phyloP scores from a whole-genome alignment of 192 early-diverging fungal genomes.

The Coemansia sp. region DNA sequence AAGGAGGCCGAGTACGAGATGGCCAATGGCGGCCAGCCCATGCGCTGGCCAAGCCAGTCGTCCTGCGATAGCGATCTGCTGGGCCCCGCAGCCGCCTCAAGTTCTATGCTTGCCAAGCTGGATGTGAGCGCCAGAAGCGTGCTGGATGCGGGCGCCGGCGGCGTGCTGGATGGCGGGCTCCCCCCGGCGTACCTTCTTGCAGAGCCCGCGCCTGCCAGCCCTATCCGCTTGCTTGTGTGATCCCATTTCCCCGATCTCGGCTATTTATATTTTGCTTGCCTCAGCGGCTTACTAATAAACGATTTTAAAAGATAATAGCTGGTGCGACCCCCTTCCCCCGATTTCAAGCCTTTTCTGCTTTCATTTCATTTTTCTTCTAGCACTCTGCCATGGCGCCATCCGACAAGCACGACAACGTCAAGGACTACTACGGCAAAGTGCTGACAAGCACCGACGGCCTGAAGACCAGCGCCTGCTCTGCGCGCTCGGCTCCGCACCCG shows the following conservation, averaged over 20 bases:
- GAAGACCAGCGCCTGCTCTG: conserved; percentile 39
- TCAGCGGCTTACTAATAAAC: no score
- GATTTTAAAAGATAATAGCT: no score
- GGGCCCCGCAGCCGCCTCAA: conserved; percentile 18
- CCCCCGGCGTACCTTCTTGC: not conserved
- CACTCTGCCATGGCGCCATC: not conserved
- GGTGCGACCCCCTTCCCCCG: no score
- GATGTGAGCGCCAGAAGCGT: not conserved
- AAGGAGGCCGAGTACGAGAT: conserved; percentile 36
- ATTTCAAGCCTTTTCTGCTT: no score
- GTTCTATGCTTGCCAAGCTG: conserved; percentile 19
- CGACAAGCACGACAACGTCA: conserved; percentile 11
- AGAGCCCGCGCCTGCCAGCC: not conserved
- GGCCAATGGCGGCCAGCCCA: conserved; percentile 37
- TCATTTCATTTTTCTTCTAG: not conserved
- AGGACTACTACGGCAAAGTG: conserved; percentile 46
- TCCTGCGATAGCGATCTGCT: not conserved
- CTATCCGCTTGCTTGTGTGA: conserved; percentile 1
- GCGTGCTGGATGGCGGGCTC: not conserved
- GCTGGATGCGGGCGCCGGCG: not conserved
- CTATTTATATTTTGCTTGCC: not conserved
- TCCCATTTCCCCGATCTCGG: not conserved
- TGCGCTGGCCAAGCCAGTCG: conserved; percentile 12
- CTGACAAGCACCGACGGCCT: conserved; percentile 19
- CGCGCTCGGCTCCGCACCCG: not conserved